These are phyloP conservation scores for Herpetomonas muscarum DNA, from an alignment of 208 protist species.

Conservation along the genomic window DNA sequence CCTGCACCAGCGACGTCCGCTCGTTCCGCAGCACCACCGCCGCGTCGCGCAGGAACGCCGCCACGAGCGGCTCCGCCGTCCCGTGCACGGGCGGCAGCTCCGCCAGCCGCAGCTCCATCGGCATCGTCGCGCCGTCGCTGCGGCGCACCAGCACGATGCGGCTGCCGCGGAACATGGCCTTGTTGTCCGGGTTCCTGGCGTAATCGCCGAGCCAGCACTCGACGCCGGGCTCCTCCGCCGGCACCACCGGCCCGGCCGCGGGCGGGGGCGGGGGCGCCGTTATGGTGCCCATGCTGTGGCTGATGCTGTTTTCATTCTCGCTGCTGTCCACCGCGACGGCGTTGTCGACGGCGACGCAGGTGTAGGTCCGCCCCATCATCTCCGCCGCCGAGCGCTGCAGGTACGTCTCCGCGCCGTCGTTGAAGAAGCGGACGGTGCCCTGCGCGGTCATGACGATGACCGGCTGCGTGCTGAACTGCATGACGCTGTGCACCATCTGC, in stretches of 20 bases:
- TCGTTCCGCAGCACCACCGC: conserved; percentile 5
- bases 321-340: no score
- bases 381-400: conserved; percentile 18
- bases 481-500: conserved; percentile 12
- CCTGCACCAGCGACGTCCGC: conserved; percentile 11
- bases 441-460: conserved; percentile 23
- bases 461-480: conserved; percentile 19
- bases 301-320: no score
- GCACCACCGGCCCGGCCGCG: background rate
- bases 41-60: conserved; percentile 17
- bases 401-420: conserved; percentile 21
- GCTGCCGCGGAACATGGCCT: background rate
- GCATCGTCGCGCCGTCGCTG: conserved; percentile 13
- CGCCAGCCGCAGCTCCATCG: conserved; percentile 15
- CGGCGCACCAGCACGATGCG: conserved; percentile 8
- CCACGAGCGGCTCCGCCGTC: background rate
- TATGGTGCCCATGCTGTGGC: background rate
- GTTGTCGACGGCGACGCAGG: background rate
- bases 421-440: conserved; percentile 27
- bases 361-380: conserved; percentile 16
- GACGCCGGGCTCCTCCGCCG: background rate
- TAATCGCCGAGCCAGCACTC: conserved; percentile 8
- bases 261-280: background rate
- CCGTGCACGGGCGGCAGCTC: conserved; percentile 11
- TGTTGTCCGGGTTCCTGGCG: background rate